Evolutionary conservation across 2,329 filamentous ascomycete genomes (phyloP), one percentile per base, ranked within the genome.

Genomic region (Paecilomyces sp.): DNA sequence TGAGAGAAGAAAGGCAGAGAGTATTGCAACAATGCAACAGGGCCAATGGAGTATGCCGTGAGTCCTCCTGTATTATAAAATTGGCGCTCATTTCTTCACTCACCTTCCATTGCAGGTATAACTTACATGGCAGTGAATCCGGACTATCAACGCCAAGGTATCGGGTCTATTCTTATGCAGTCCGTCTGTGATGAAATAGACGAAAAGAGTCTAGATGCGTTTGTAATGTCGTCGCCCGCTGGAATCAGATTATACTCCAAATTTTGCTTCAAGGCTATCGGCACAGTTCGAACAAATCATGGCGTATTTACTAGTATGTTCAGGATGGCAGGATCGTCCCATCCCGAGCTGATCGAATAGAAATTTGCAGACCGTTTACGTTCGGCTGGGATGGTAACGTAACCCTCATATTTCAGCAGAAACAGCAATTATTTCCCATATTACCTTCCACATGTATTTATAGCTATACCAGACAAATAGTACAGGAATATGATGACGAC

Each of bases 221-320:
- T 59, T 57, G 58, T 59, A 12, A n/a, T 59, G 58, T 57, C 58
- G 0, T 59, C 58, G 8, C 58, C 58, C 31, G 58, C 58, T 59
- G 58, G 54, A 1, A 28, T 59, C 31, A 2, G 55, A 25, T 24
- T 59, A 33, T 59, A 59, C 55, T 41, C 33, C 3, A 59, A 59
- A 24, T 59, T 59, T 8, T 55, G 58, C 30, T 59, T 59, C 54
- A 57, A 31, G 28, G 58, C 13, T 15, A 31, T 57, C 12, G 58
- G 58, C 7, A n/a, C 31, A 13, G 55, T 59, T 24, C 28, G 52
- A 33, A 57, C 36, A 57, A 24, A n/a, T n/a, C 18, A 47, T 4
- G 58, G 54, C 7, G 52, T 25, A 8, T 57, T 59, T 51, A 57
- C 58, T 18, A 59, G 58, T 47, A 59, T 59, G 58, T n/a, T 59